Evolutionary conservation across 2,329 filamentous ascomycete species (phyloP).

Genomic region (Colletotrichum somersetense): DNA sequence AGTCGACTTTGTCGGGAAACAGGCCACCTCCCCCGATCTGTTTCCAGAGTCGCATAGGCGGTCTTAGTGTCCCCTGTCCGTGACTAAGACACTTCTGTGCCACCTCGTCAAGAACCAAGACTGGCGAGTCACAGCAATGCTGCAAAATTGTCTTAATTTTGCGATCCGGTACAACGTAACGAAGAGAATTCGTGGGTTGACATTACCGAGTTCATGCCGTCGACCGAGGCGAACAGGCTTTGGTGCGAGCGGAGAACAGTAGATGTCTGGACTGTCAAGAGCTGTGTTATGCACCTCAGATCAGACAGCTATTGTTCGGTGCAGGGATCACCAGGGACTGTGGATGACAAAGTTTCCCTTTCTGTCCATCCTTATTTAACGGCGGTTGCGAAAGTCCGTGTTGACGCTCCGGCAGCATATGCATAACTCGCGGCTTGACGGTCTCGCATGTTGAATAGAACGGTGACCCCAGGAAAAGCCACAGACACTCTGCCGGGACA

Average conservation of each 20-base stretch:
- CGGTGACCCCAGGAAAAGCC: constrained; percentile 7
- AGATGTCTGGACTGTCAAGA: not conserved
- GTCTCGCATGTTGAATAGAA: constrained; percentile 9
- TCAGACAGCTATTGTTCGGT: constrained; percentile 11
- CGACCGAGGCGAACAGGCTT: constrained; percentile 24
- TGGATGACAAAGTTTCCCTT: not conserved
- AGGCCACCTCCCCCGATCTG: not conserved
- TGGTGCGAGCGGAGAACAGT: not conserved
- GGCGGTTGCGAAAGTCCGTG: not conserved
- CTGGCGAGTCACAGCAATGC: not conserved
- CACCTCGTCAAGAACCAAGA: constrained; percentile 21
- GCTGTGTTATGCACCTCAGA: constrained; percentile 2
- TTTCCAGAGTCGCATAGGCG: not conserved
- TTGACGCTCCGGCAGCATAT: constrained; percentile 3
- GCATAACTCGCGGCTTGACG: constrained; percentile 28
- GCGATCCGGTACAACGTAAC: constrained; percentile 13
- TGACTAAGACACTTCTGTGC: constrained; percentile 12
- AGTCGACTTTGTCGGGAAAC: not conserved
- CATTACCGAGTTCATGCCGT: constrained; percentile 16
- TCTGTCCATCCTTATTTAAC: constrained; percentile 9
- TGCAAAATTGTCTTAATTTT: not conserved
- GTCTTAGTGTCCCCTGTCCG: not conserved
- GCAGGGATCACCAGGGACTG: not conserved
- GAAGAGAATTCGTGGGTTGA: not conserved
- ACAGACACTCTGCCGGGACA: constrained; percentile 8